Conservation (phyloP, 169 alveolate species). For the Plasmodium inui region DNA sequence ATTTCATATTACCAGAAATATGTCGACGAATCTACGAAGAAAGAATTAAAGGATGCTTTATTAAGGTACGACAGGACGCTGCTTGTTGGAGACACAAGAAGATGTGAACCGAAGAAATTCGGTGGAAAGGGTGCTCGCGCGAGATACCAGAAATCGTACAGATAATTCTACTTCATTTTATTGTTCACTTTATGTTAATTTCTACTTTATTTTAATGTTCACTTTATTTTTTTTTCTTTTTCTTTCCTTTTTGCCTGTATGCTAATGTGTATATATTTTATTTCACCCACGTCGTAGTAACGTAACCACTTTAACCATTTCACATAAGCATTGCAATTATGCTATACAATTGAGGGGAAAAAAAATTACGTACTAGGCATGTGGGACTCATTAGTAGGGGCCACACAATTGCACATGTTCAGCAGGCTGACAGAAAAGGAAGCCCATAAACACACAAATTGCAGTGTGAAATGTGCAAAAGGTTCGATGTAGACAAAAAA, state of each 20-base stretch:
- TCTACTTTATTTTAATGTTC: not conserved
- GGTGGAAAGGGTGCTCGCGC: constrained; percentile 99
- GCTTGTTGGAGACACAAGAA: constrained; percentile 99
- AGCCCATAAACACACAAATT: not conserved
- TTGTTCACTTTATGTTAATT: too few relatives aligned
- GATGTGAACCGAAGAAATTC: constrained; percentile 99
- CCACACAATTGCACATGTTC: not conserved
- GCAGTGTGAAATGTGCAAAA: not conserved
- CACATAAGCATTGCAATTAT: not conserved
- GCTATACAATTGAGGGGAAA: not conserved
- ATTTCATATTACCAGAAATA: constrained; percentile 98
- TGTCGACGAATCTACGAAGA: constrained; percentile 96
- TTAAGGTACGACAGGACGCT: constrained; percentile 98
- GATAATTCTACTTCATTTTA: constrained; percentile 82
- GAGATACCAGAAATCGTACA: constrained; percentile 98
- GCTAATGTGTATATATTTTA: not conserved
- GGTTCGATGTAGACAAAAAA: not conserved
- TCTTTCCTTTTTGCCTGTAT: not conserved
- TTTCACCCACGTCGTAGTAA: not conserved
- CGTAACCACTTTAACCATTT: not conserved
- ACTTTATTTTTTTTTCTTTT: not conserved
- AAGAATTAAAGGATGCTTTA: constrained; percentile 94
- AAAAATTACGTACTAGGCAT: not conserved
- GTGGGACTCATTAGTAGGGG: not conserved
- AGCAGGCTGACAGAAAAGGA: not conserved